A percentile compares a stretch with the other conserved stretches of the same genome.
Conservation (phyloP, 116 monocot species). For the Papilionanthe hybrid region DNA sequence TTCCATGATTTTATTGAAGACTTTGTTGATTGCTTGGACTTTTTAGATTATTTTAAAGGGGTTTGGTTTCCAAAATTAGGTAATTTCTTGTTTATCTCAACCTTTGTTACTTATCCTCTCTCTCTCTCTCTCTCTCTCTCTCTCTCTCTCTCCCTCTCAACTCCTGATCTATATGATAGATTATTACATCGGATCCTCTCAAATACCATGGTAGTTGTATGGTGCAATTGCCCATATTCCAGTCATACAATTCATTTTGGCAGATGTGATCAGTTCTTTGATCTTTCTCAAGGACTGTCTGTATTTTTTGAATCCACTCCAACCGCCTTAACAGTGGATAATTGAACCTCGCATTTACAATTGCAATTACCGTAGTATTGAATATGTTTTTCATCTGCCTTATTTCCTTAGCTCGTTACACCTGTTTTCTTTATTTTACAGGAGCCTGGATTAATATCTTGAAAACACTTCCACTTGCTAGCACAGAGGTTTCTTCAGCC, state of each 20-base stretch:
- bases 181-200: too few species aligned
- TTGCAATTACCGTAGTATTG: neutral
- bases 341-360: neutral
- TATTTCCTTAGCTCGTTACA: neutral
- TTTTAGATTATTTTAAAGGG: constrained; percentile 84
- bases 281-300: neutral
- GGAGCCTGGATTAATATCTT: constrained; percentile 62
- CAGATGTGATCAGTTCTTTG: neutral
- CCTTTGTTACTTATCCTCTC: neutral
- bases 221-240: neutral
- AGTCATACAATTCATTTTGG: neutral
- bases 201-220: neutral
- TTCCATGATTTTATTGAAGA: constrained; percentile 69
- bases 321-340: neutral
- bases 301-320: neutral
- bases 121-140: too few species aligned
- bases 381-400: neutral
- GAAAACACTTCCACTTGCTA: constrained; percentile 66
- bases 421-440: constrained; percentile 12
- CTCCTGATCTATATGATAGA: neutral
- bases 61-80: constrained; percentile 90
- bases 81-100: constrained; percentile 16
- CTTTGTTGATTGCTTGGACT: constrained; percentile 68
- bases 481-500: constrained; percentile 60
- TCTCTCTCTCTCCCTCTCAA: too few species aligned